These are phyloP conservation scores for Mortierella antarctica DNA, from an alignment of 192 early-diverging fungal species.

Conservation along the genomic window DNA sequence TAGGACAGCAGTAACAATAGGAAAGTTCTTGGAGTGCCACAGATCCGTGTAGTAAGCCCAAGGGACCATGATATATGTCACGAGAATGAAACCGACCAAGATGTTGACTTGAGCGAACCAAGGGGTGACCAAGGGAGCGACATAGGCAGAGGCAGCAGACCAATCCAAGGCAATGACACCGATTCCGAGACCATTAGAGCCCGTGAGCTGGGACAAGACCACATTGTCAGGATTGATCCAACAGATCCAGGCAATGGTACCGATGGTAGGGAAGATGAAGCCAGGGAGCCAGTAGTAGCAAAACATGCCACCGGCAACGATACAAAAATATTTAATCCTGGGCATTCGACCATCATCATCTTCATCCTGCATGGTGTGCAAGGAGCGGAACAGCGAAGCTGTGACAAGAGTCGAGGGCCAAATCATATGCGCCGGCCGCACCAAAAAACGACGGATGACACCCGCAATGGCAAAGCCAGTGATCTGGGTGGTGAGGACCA, in stretches of 20 bases:
- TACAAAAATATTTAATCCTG: slow-evolving; percentile 68
- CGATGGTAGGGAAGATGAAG: slow-evolving; percentile 57
- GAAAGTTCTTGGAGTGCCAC: slow-evolving; percentile 52
- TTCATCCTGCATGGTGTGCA: slow-evolving; percentile 63
- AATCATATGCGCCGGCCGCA: slow-evolving; percentile 83
- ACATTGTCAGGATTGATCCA: slow-evolving; percentile 55
- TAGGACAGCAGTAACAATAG: slow-evolving; percentile 45
- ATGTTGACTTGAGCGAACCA: slow-evolving; percentile 60
- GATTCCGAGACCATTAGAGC: slow-evolving; percentile 60
- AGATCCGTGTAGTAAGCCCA: slow-evolving; percentile 57
- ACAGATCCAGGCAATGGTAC: slow-evolving; percentile 58
- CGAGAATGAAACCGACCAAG: slow-evolving; percentile 56
- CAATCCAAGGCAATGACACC: slow-evolving; percentile 67
- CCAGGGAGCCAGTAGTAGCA: slow-evolving; percentile 68
- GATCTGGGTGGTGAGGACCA: slow-evolving; percentile 65
- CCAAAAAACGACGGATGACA: slow-evolving; percentile 65
- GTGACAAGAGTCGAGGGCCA: slow-evolving; percentile 84
- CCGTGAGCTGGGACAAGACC: slow-evolving; percentile 54
- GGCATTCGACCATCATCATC: slow-evolving; percentile 14
- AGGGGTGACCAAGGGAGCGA: slow-evolving; percentile 52
- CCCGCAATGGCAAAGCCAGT: slow-evolving; percentile 55
- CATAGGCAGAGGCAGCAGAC: slow-evolving; percentile 56
- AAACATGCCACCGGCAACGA: slow-evolving; percentile 59
- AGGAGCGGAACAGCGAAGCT: slow-evolving; percentile 78
- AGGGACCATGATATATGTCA: slow-evolving; percentile 61